phyloP scores from a whole-genome alignment of 768 basidiomycete genomes.

The Amanita pseudoporphyria region DNA sequence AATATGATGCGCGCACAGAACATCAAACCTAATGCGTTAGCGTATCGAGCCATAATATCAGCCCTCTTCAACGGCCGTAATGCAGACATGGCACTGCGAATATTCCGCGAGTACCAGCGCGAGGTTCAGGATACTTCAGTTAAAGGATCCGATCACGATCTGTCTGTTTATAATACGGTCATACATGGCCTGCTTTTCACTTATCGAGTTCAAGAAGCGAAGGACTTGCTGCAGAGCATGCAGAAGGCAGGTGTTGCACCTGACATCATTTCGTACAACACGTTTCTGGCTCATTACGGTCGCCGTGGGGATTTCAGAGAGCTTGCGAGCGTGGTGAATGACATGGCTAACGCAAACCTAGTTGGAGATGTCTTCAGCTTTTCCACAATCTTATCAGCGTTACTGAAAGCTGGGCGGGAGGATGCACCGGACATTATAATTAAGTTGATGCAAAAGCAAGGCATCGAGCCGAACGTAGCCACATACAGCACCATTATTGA shows the following conservation, averaged over 20 bases:
- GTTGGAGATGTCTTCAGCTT: constrained; percentile 78
- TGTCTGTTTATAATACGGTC: constrained; percentile 64
- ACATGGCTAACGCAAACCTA: constrained; percentile 44
- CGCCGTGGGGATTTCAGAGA: constrained; percentile 52
- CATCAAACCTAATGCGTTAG: constrained; percentile 47
- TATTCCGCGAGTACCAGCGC: constrained; percentile 43
- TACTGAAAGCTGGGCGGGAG: constrained; percentile 56
- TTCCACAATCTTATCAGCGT: constrained; percentile 73
- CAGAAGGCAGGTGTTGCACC: constrained; percentile 44
- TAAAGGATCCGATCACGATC: constrained; percentile 14
- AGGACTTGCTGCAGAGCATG: constrained; percentile 34
- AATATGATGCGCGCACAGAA: constrained; percentile 46
- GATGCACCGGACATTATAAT: constrained; percentile 61
- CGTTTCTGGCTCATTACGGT: constrained; percentile 59
- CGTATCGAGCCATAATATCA: constrained; percentile 66
- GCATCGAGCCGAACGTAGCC: constrained; percentile 62
- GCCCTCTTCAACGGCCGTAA: constrained; percentile 44
- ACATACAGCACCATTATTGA: constrained; percentile 77
- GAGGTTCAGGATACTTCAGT: constrained; percentile 16
- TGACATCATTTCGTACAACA: constrained; percentile 76
- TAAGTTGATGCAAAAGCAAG: constrained; percentile 66
- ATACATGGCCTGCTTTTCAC: constrained; percentile 53
- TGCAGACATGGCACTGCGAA: constrained; percentile 38
- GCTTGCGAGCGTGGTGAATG: constrained; percentile 47
- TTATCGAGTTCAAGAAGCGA: constrained; percentile 29